phyloP scores from a whole-genome alignment of 768 basidiomycete species.

The Auriscalpium microsporum region DNA sequence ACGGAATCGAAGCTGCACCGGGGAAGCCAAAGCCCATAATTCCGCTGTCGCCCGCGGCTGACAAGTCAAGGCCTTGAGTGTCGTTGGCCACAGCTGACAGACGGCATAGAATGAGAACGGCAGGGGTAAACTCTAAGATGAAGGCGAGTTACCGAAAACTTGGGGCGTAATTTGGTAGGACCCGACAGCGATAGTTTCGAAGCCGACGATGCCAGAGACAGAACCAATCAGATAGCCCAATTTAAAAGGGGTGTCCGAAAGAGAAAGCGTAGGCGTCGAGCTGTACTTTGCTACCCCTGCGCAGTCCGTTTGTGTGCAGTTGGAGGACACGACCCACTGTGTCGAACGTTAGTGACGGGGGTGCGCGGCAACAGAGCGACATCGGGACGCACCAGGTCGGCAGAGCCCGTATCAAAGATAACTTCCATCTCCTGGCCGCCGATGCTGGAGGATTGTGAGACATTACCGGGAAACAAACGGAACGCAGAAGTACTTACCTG shows the following conservation, averaged over 20 bases:
- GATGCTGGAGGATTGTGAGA: conserved; percentile 24
- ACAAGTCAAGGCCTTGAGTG: conserved; percentile 35
- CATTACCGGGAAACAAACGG: not conserved
- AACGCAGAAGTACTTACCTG: conserved; percentile 21
- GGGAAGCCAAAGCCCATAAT: conserved; percentile 49
- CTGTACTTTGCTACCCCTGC: conserved; percentile 33
- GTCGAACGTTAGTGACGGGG: not conserved
- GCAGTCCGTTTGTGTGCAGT: conserved; percentile 34
- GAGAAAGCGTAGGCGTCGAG: conserved; percentile 21
- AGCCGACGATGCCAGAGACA: conserved; percentile 38
- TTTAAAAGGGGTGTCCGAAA: conserved; percentile 31
- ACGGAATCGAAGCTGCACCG: conserved; percentile 36
- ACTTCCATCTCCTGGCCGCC: conserved; percentile 36
- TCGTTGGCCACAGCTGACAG: conserved; percentile 36
- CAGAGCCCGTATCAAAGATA: conserved; percentile 49
- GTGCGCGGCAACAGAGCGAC: not conserved
- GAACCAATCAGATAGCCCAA: conserved; percentile 43
- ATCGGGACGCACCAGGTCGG: conserved; percentile 37
- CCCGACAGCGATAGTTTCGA: conserved; percentile 40
- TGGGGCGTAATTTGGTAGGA: conserved; percentile 37
- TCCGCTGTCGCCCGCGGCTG: conserved; percentile 41
- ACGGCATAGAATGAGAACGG: not conserved
- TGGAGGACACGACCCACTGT: conserved; percentile 1
- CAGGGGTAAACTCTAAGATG: not conserved
- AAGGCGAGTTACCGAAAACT: conserved; percentile 32